phyloP scores from a whole-genome alignment of 2,329 filamentous ascomycete genomes.

The Colletotrichum sp. region DNA sequence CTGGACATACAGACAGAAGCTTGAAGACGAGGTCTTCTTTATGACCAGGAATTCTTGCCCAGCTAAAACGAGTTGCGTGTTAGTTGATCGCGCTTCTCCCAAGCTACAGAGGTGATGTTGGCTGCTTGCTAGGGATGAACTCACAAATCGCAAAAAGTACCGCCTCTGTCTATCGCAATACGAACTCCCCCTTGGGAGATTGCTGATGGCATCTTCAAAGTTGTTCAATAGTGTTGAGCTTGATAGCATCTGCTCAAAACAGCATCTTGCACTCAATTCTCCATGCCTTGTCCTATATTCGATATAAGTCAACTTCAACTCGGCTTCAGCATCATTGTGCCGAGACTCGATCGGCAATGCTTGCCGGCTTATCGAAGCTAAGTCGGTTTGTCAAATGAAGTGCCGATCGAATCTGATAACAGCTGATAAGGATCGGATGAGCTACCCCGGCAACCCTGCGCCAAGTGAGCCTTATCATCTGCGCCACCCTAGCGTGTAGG shows the following conservation, averaged over 20 bases:
- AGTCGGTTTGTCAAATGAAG: not conserved
- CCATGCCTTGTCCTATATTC: not conserved
- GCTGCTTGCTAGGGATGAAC: not conserved
- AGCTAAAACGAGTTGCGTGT: not conserved
- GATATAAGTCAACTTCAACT: not conserved
- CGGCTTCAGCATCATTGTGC: not conserved
- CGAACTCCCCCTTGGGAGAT: not conserved
- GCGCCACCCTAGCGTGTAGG: not conserved
- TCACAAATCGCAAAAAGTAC: not conserved
- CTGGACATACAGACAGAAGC: conserved; percentile 72
- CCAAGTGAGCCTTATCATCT: not conserved
- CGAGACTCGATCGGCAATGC: not conserved
- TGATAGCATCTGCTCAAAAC: not conserved
- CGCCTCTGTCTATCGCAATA: not conserved
- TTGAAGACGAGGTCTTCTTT: conserved; percentile 71
- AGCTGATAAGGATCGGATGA: not conserved
- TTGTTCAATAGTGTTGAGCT: not conserved
- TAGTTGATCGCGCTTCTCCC: rapidly evolving
- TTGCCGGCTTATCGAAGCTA: not conserved
- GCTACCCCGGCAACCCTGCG: not conserved
- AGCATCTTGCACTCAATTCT: not conserved
- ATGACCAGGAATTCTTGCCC: conserved; percentile 55
- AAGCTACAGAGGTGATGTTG: not conserved
- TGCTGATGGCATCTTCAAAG: not conserved
- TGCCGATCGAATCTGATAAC: not conserved